A percentile compares a stretch with the other conserved stretches of the same genome.
These are phyloP conservation scores for Malus hybrid DNA, from an alignment of 331 rosid species.

Conservation along the genomic window DNA sequence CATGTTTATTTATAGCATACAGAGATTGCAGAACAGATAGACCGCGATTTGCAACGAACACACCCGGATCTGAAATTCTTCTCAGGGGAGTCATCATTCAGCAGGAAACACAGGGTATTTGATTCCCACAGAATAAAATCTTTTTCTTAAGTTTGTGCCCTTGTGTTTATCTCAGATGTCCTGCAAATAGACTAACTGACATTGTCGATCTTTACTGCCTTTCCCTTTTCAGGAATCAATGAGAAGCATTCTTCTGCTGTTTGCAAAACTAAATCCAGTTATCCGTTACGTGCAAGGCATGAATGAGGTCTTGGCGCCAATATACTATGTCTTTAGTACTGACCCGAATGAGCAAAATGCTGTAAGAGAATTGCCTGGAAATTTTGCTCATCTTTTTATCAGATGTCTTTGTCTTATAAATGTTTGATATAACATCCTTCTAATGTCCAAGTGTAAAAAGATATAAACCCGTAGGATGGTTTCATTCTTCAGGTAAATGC, in stretches of 20 bases:
- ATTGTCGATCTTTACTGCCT: constrained; percentile 3
- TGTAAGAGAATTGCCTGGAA: constrained; percentile 46
- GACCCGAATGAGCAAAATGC: constrained; percentile 55
- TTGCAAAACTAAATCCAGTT: constrained; percentile 71
- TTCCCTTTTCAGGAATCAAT: constrained; percentile 53
- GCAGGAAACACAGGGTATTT: constrained; percentile 53
- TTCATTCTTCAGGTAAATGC: constrained; percentile 46
- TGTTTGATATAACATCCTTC: background rate
- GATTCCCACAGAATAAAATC: background rate
- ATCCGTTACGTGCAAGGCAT: constrained; percentile 86
- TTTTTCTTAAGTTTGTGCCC: background rate
- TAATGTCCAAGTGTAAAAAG: background rate
- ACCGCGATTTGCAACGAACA: constrained; percentile 69
- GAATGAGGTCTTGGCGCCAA: constrained; percentile 91
- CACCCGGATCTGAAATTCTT: constrained; percentile 80
- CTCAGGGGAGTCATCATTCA: constrained; percentile 55
- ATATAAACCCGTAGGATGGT: background rate
- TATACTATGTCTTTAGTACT: constrained; percentile 56
- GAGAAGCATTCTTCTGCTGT: constrained; percentile 70
- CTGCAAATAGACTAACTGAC: background rate
- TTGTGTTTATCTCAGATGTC: background rate
- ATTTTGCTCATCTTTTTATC: background rate
- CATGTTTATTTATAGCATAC: constrained; percentile 37
- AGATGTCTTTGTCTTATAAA: background rate
- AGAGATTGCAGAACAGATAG: constrained; percentile 68